Evolutionary conservation across 1,284 basidiomycete genomes (phyloP).

Genomic region (Grifola frondosa): DNA sequence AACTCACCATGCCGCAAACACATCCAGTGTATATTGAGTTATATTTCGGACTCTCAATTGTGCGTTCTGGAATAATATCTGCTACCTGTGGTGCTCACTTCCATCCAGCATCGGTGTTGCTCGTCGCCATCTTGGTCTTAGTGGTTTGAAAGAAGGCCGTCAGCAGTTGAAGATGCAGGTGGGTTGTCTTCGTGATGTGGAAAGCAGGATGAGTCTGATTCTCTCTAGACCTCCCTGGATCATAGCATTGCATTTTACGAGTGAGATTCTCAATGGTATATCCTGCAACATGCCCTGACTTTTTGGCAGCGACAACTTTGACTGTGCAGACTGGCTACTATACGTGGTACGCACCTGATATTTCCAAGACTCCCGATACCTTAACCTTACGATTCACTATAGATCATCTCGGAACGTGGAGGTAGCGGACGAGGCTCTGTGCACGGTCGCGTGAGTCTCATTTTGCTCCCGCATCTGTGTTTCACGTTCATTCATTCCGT

Average conservation of each 20-base stretch:
- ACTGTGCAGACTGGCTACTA: slow-evolving; percentile 79
- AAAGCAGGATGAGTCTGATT: slow-evolving; percentile 2
- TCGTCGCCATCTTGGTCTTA: slow-evolving; percentile 65
- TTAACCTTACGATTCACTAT: slow-evolving; percentile 39
- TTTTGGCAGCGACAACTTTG: slow-evolving; percentile 62
- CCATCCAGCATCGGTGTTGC: slow-evolving; percentile 63
- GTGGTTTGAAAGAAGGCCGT: slow-evolving; percentile 46
- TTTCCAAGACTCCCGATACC: background rate
- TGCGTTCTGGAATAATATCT: slow-evolving; percentile 34
- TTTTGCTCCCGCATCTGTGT: background rate
- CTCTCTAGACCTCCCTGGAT: slow-evolving; percentile 72
- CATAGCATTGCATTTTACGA: slow-evolving; percentile 85
- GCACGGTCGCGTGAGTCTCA: slow-evolving; percentile 63
- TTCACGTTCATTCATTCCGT: background rate
- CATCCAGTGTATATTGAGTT: slow-evolving; percentile 78
- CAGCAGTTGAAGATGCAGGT: slow-evolving; percentile 70
- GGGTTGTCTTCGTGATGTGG: slow-evolving; percentile 26
- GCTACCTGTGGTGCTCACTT: slow-evolving; percentile 4
- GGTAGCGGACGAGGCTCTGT: slow-evolving; percentile 76
- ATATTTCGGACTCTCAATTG: slow-evolving; percentile 85
- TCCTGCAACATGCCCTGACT: background rate
- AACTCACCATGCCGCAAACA: background rate
- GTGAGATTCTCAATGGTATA: slow-evolving; percentile 38
- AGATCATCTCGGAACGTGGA: slow-evolving; percentile 53
- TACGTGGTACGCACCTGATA: slow-evolving; percentile 58